These are phyloP conservation scores for Leccinum incarnatum DNA, from an alignment of 768 basidiomycete species.

Conservation along the genomic window DNA sequence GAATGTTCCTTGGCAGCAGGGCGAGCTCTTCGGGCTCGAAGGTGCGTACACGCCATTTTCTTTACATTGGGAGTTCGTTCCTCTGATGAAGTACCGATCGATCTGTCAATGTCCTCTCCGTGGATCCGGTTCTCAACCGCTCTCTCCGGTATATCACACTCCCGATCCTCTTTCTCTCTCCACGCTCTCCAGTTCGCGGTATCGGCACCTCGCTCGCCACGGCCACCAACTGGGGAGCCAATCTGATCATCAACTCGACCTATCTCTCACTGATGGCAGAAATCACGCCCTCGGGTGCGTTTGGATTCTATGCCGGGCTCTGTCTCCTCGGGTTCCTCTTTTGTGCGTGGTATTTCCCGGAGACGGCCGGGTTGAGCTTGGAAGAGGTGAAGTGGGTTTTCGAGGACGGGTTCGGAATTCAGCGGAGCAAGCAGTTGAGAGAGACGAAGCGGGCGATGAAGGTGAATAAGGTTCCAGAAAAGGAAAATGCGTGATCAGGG, in stretches of 20 bases:
- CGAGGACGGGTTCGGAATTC: constrained; percentile 60
- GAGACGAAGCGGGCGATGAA: constrained; percentile 23
- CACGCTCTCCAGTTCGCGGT: constrained; percentile 52
- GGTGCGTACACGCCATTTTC: constrained; percentile 34
- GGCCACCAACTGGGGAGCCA: constrained; percentile 75
- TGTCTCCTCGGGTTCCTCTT: constrained; percentile 71
- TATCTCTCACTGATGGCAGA: constrained; percentile 75
- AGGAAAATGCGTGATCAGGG: background rate
- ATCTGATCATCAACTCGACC: constrained; percentile 74
- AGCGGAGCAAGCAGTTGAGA: constrained; percentile 48
- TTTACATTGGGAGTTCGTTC: background rate
- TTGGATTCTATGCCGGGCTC: constrained; percentile 73
- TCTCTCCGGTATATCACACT: background rate
- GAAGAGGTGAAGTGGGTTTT: constrained; percentile 68
- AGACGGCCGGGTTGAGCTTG: constrained; percentile 71
- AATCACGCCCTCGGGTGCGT: constrained; percentile 73
- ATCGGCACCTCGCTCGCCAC: constrained; percentile 74
- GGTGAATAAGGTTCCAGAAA: background rate
- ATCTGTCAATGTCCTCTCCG: background rate
- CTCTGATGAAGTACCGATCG: background rate
- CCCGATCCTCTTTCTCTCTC: background rate
- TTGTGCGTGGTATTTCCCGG: constrained; percentile 69
- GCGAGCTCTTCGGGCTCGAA: constrained; percentile 78
- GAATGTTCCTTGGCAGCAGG: constrained; percentile 86
- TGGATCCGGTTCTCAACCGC: background rate